Evolutionary conservation across 2,329 filamentous ascomycete genomes (phyloP), one percentile per base, ranked within the genome.

Genomic region (Stemphylium lycopersici): DNA sequence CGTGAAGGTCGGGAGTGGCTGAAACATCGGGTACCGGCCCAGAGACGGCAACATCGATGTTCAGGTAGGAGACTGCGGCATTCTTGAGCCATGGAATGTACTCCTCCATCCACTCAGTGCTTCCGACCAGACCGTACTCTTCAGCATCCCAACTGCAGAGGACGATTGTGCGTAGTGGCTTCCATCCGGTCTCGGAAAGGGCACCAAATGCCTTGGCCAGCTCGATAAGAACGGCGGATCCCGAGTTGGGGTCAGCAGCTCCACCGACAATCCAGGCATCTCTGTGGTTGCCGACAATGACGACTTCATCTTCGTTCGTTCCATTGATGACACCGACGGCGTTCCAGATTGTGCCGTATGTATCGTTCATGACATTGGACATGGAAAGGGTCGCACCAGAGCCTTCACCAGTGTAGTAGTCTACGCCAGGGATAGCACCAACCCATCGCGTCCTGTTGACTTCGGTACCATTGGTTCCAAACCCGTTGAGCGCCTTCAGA

Each of bases 311-410:
- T 50, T 77, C 56, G 48, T 89, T 85, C 31, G 79, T 84, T 59
- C 84, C 87, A 58, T 87, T 88, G 70, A 92, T 87, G 20, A 91
- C 79, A n/a, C 85, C 84, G 47, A 84, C 84, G 26, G 84, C 83
- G 72, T 91, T 85, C 92, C 92, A 96, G 47, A 93, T 79, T 3
- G 90, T 89, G 0, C 89, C 95, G 1, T 84, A 93, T 12, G 86
- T 85, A 68, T 96, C 95, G 40, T 91, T 85, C 76, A 96, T 91
- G 67, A 91, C 80, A 67, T 93, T 96, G 68, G 59, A 68, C 50
- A 76, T 38, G n/a, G 67, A 70, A 7, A 76, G 61, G 1, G 61
- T 65, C 1, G 71, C 71, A 84, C 82, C 36, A 90, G 82, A 69
- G 1, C 88, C 86, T 58, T 53, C 68, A n/a, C 70, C 73, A 7